A percentile compares a stretch with the other conserved stretches of the same genome.
Conservation (phyloP, 2,329 filamentous ascomycete species). For the Fonsecaea erecta region DNA sequence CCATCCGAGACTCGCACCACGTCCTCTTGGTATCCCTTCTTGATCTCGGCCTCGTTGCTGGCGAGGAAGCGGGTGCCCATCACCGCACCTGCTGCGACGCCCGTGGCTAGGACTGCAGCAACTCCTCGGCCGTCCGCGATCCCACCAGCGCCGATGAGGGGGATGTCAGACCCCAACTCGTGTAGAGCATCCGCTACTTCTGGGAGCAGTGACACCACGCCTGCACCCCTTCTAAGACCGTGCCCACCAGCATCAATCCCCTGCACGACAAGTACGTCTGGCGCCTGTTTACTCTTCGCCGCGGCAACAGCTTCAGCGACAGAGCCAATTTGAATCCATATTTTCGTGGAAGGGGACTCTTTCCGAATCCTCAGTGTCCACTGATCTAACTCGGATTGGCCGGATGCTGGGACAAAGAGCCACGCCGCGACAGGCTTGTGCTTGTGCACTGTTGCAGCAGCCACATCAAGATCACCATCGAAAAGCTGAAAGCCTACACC, state of each 20-base stretch:
- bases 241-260: conserved; percentile 61
- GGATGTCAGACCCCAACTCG: conserved; percentile 41
- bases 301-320: conserved; percentile 52
- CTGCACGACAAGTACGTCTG: conserved; percentile 58
- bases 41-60: conserved; percentile 51
- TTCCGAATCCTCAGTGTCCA: conserved; percentile 53
- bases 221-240: conserved; percentile 50
- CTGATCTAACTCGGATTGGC: conserved; percentile 40
- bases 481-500: conserved; percentile 49
- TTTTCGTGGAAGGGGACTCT: conserved; percentile 47
- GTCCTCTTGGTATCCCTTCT: conserved; percentile 55
- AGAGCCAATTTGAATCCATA: conserved; percentile 60
- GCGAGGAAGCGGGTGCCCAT: conserved; percentile 70
- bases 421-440: conserved; percentile 45
- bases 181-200: conserved; percentile 52
- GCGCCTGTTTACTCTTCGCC: conserved; percentile 39
- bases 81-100: conserved; percentile 56
- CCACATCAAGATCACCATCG: conserved; percentile 25
- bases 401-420: conserved; percentile 43
- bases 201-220: conserved; percentile 55
- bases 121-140: conserved; percentile 58
- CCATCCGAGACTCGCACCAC: conserved; percentile 56
- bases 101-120: conserved; percentile 55
- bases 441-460: conserved; percentile 38
- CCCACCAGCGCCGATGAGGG: conserved; percentile 58